phyloP scores from a whole-genome alignment of 805 yeast genomes.

The Zygotorulaspora chibaensis region DNA sequence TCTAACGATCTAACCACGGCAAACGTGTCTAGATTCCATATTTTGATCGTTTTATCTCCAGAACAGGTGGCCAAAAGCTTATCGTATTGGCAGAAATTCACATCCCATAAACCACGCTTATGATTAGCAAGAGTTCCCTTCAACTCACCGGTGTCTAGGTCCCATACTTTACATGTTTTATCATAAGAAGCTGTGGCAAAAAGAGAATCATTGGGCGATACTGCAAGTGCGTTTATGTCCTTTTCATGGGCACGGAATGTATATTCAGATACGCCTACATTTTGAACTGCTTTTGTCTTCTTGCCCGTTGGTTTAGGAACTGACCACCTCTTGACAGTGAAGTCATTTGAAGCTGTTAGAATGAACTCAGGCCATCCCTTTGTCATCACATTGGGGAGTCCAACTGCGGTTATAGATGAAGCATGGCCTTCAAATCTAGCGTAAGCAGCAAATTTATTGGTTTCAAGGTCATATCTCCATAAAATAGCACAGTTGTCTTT shows the following conservation, averaged over 20 bases:
- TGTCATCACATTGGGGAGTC: slow-evolving; percentile 54
- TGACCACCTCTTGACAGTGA: slow-evolving; percentile 82
- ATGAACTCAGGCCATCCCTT: slow-evolving; percentile 56
- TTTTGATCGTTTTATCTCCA: slow-evolving; percentile 85
- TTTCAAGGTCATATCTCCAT: slow-evolving; percentile 61
- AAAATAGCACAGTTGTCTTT: slow-evolving; percentile 82
- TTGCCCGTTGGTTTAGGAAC: slow-evolving; percentile 46
- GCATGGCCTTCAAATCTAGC: slow-evolving; percentile 82
- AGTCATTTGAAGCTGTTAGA: slow-evolving; percentile 79
- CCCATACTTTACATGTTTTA: slow-evolving; percentile 88
- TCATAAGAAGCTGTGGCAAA: slow-evolving; percentile 96
- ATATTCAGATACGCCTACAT: slow-evolving; percentile 64
- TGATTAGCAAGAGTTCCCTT: slow-evolving; percentile 85
- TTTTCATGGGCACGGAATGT: slow-evolving; percentile 97
- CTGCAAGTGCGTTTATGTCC: slow-evolving; percentile 84
- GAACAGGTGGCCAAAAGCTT: slow-evolving; percentile 76
- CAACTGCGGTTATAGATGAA: slow-evolving; percentile 78
- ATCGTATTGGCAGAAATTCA: slow-evolving; percentile 75
- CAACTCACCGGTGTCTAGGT: slow-evolving; percentile 77
- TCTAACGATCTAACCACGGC: slow-evolving; percentile 79
- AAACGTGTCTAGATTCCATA: slow-evolving; percentile 82
- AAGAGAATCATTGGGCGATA: slow-evolving; percentile 83
- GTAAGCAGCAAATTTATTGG: slow-evolving; percentile 41
- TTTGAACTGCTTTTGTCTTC: slow-evolving; percentile 21
- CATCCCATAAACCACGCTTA: slow-evolving; percentile 92